A percentile compares a stretch with the other conserved stretches of the same genome.
Evolutionary conservation across 2,329 filamentous ascomycete genomes (phyloP).

Genomic region (Arthrobotrys iridis): DNA sequence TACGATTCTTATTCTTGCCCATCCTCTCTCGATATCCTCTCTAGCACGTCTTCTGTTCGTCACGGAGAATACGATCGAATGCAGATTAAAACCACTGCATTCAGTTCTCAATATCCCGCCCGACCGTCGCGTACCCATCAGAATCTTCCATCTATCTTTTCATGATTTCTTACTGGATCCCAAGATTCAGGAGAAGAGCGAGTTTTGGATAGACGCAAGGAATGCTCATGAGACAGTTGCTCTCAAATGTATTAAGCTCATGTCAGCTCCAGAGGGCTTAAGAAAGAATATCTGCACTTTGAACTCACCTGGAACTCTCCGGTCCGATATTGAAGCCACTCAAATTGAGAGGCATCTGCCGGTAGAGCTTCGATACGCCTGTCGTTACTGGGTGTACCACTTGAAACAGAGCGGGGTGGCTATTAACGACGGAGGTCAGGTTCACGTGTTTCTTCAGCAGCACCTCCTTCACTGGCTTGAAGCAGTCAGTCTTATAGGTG

Average conservation of each 20-base stretch:
- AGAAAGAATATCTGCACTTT: slow-evolving; percentile 58
- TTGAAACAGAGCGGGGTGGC: slow-evolving; percentile 57
- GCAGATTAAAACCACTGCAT: background rate
- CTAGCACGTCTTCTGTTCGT: background rate
- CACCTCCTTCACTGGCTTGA: slow-evolving; percentile 62
- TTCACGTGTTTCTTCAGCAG: slow-evolving; percentile 59
- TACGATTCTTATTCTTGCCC: background rate
- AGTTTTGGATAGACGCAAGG: slow-evolving; percentile 16
- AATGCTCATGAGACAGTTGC: slow-evolving; percentile 60
- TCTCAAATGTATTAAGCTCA: slow-evolving; percentile 19
- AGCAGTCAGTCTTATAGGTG: slow-evolving; percentile 59
- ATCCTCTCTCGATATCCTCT: background rate
- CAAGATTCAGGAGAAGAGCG: background rate
- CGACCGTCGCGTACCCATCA: background rate
- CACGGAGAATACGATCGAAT: background rate
- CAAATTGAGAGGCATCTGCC: background rate
- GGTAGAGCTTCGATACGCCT: slow-evolving; percentile 58
- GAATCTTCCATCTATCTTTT: slow-evolving; percentile 19
- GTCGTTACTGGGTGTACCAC: too few species aligned
- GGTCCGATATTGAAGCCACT: slow-evolving; percentile 50
- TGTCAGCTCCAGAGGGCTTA: background rate
- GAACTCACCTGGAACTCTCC: slow-evolving; percentile 28
- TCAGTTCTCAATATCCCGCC: slow-evolving; percentile 1
- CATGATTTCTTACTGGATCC: slow-evolving; percentile 5
- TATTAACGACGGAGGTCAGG: slow-evolving; percentile 57